These are phyloP conservation scores for Pelargonium nanum DNA, from an alignment of 345 rosid genomes.

Conservation along the genomic window DNA sequence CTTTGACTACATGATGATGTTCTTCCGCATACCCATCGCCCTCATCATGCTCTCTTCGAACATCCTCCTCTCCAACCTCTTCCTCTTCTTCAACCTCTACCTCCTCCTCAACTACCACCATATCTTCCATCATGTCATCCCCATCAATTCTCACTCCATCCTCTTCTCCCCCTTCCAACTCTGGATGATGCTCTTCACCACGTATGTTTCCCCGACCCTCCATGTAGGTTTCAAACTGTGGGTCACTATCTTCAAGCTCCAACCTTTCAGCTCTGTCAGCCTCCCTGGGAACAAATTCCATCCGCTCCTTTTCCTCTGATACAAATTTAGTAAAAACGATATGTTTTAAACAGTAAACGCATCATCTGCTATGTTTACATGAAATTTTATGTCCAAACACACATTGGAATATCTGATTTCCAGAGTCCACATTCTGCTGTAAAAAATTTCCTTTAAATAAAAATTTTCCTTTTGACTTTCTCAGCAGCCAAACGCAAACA, in stretches of 20 bases:
- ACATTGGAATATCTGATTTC: background rate
- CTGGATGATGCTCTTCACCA: background rate
- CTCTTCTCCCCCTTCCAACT: background rate
- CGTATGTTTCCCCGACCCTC: background rate
- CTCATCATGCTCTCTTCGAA: background rate
- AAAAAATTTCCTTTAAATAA: no score
- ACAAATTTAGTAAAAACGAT: background rate
- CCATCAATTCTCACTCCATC: background rate
- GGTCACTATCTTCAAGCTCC: background rate
- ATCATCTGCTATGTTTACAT: background rate
- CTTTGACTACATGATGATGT: background rate
- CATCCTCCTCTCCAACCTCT: slow-evolving; percentile 1
- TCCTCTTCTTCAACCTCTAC: slow-evolving; percentile 4
- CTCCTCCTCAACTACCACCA: background rate
- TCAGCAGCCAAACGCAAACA: background rate
- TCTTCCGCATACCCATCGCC: background rate
- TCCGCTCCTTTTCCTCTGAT: background rate
- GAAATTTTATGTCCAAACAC: background rate
- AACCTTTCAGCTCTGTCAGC: background rate
- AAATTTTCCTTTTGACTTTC: background rate
- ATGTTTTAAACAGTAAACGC: background rate
- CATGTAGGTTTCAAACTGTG: background rate
- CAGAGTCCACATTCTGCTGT: no score
- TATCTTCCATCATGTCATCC: background rate
- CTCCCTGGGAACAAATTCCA: background rate